Evolutionary conservation across 306 rosid species (phyloP), one percentile per base, ranked within the genome.

Genomic region (Cucurbita ficifolia): DNA sequence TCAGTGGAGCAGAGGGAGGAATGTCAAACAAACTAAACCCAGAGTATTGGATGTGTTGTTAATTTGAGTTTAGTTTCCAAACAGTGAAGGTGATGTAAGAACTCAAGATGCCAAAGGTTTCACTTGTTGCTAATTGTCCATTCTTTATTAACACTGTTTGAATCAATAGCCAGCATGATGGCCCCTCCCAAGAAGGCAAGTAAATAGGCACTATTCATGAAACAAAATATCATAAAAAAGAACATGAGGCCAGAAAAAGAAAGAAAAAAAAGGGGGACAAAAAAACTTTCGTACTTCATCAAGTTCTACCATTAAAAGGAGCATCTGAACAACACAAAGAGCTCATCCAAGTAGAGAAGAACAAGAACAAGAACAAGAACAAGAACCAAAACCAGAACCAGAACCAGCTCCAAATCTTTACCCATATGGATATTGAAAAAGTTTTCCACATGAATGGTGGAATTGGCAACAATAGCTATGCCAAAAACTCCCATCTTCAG

Each of bases 361-460:
- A 29, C 1, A 22, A 56, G 7, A 21, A 57, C 7, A 62, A 75
- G 38, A 56, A 48, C 52, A 3, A 43, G 50, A 45, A 4, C 3
- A 21, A 24, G 9, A 58, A 10, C 70, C 73, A 75, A 70, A 43
- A 3, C 33, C 33, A 45, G 50, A 45, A 4, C 3, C 10, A 24
- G 9, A 58, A 10, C 70, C 73, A 75, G 62, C 35, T 71, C 60
- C 70, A 40, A 29, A 61, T 33, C 82, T 62, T 40, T 18, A 64
- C 51, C 8, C 21, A 78, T 69, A 87, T 93, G 98, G 89, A 90
- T 87, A 86, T 83, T 24, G 87, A 86, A 88, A 90, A 87, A 45
- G 83, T 84, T 54, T 93, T 93, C 81, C 93, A 86, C 78, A 93
- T 90, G 98, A 86, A 70, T 57, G 98, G 92, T 79, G 98, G 98